Conservation (phyloP, 768 basidiomycete species). For the Pholiota conissans region DNA sequence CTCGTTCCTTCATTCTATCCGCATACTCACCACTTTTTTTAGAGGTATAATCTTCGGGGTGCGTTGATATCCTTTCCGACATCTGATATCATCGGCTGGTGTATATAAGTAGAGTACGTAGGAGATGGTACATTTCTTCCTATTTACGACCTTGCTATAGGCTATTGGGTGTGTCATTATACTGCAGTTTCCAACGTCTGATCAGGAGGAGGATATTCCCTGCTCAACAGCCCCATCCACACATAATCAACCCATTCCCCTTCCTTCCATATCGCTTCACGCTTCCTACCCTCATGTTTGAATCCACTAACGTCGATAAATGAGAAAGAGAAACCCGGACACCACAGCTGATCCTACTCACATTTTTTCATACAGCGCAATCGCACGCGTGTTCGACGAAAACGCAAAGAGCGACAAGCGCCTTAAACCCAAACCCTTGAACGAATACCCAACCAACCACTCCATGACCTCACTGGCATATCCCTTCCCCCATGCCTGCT, state of each 20-base stretch:
- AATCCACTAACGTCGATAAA: too few relatives aligned
- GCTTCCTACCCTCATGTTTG: conserved; percentile 1
- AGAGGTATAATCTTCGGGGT: too few relatives aligned
- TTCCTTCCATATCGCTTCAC: conserved; percentile 1
- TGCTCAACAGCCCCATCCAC: not conserved
- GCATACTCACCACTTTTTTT: not conserved
- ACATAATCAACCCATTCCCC: not conserved
- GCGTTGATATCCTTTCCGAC: too few relatives aligned
- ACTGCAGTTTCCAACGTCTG: not conserved
- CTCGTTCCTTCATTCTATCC: not conserved
- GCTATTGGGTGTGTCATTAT: not conserved
- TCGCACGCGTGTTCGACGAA: not conserved
- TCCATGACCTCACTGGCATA: not conserved
- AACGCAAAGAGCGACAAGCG: not conserved
- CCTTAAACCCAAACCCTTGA: not conserved
- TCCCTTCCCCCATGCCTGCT: not conserved
- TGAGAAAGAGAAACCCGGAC: too few relatives aligned
- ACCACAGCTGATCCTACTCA: too few relatives aligned
- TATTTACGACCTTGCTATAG: too few relatives aligned
- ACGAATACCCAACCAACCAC: not conserved
- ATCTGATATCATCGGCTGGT: too few relatives aligned
- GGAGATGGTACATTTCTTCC: too few relatives aligned
- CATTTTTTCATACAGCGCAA: not conserved
- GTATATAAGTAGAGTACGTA: too few relatives aligned
- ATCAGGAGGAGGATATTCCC: not conserved